A percentile compares a stretch with the other conserved stretches of the same genome.
Conservation (phyloP, 305 asterid species). For the Fraxinus latifolia region DNA sequence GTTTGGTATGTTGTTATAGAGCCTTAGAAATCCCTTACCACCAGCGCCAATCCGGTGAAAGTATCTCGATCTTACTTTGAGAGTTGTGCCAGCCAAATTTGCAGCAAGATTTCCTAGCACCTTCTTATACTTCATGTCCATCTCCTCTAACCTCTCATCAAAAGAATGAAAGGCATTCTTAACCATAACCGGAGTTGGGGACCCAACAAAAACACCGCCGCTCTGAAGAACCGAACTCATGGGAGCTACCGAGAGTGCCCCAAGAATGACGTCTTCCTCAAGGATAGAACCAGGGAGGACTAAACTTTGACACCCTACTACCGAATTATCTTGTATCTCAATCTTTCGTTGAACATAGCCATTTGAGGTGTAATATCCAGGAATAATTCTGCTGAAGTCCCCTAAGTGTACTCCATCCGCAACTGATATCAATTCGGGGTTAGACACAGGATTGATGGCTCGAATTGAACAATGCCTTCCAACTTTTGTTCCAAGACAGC, state of each 20-base stretch:
- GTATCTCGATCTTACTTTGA: constrained; percentile 48
- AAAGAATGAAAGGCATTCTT: constrained; percentile 38
- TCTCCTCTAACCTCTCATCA: constrained; percentile 62
- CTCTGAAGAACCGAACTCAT: constrained; percentile 32
- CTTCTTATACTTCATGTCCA: constrained; percentile 57
- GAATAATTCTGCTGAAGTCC: constrained; percentile 45
- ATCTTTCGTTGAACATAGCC: constrained; percentile 38
- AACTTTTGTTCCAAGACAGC: constrained; percentile 50
- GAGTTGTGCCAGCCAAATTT: constrained; percentile 53
- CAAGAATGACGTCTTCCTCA: constrained; percentile 57
- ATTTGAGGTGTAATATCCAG: constrained; percentile 40
- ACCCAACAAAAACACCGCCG: constrained; percentile 60
- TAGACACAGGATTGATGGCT: constrained; percentile 53
- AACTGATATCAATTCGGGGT: constrained; percentile 39
- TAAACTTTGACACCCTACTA: constrained; percentile 59
- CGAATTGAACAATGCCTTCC: constrained; percentile 64
- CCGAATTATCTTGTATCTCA: constrained; percentile 47
- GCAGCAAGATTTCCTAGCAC: constrained; percentile 57
- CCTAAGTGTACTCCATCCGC: constrained; percentile 60
- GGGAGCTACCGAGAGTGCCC: constrained; percentile 67
- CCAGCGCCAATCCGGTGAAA: constrained; percentile 61
- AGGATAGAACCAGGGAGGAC: constrained; percentile 60
- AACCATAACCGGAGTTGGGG: constrained; percentile 54
- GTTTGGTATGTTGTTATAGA: constrained; percentile 36
- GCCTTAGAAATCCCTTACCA: constrained; percentile 45